Percentiles rank a stretch among this genome's conserved stretches.
Evolutionary conservation across 2,329 filamentous ascomycete species (phyloP).

Genomic region (Colletotrichum spinosum): DNA sequence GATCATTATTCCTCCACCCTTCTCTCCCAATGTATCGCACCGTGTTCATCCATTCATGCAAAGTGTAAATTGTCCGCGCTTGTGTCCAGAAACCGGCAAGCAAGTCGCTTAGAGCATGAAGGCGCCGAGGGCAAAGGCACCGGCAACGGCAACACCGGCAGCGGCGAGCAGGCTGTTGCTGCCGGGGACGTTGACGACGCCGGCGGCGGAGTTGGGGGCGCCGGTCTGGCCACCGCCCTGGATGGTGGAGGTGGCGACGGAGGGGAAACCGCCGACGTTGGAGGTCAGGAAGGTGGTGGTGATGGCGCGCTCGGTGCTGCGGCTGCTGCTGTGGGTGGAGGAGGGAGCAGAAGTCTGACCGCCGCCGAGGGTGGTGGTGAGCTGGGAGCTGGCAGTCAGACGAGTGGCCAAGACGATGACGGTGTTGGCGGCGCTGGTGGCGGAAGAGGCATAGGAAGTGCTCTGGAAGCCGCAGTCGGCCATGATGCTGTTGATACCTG

Average conservation of each 20-base stretch:
- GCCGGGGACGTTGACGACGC: slow-evolving; percentile 22
- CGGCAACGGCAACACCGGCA: slow-evolving; percentile 28
- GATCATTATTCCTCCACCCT: slow-evolving; percentile 29
- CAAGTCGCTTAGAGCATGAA: slow-evolving; percentile 35
- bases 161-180: slow-evolving; percentile 32
- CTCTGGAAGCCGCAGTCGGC: slow-evolving; percentile 49
- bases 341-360: slow-evolving; percentile 19
- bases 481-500: slow-evolving; percentile 51
- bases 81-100: not conserved
- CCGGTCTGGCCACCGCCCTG: slow-evolving; percentile 26
- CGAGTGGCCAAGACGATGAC: slow-evolving; percentile 47
- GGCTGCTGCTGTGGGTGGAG: slow-evolving; percentile 14
- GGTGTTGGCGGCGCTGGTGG: slow-evolving; percentile 40
- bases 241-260: slow-evolving; percentile 36
- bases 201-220: slow-evolving; percentile 26
- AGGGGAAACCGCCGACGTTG: slow-evolving; percentile 30
- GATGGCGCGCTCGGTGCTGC: slow-evolving; percentile 20
- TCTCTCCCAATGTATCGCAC: slow-evolving; percentile 12
- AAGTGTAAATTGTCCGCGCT: slow-evolving; percentile 5
- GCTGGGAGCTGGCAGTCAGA: slow-evolving; percentile 47
- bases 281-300: slow-evolving; percentile 37
- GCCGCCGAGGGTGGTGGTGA: slow-evolving; percentile 49
- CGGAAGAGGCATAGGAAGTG: slow-evolving; percentile 43
- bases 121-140: slow-evolving; percentile 33
- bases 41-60: slow-evolving; percentile 16